A percentile compares a stretch with the other conserved stretches of the same genome.
Conservation (phyloP, 352 stramenopile species). For the Globisporangium uncinulatum region DNA sequence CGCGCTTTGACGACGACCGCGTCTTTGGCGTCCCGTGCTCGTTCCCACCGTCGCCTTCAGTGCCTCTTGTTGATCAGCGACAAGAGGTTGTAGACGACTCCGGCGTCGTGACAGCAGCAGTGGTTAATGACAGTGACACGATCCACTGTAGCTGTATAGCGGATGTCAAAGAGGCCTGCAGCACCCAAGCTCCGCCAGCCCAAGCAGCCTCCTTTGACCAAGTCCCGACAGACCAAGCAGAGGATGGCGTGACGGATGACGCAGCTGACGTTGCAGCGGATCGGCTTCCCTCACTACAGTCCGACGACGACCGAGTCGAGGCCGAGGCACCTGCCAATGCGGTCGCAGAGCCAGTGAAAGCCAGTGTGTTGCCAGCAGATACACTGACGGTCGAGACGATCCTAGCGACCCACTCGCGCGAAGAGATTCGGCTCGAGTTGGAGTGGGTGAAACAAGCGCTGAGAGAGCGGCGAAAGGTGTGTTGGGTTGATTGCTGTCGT, state of each 20-base stretch:
- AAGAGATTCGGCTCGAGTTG: slow-evolving; percentile 50
- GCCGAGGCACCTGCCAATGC: too few species aligned
- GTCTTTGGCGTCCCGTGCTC: slow-evolving; percentile 29
- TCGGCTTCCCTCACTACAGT: too few species aligned
- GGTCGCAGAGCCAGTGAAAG: too few species aligned
- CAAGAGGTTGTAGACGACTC: too few species aligned
- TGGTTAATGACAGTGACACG: background rate
- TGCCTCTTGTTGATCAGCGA: background rate
- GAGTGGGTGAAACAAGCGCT: slow-evolving; percentile 43
- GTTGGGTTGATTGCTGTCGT: slow-evolving; percentile 13
- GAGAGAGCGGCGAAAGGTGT: slow-evolving; percentile 37
- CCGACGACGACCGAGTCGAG: too few species aligned
- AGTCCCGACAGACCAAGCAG: slow-evolving; percentile 10
- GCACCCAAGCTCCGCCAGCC: slow-evolving; percentile 7
- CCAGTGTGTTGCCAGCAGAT: too few species aligned
- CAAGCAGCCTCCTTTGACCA: too few species aligned
- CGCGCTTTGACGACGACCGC: slow-evolving; percentile 27
- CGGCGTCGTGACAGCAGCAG: background rate
- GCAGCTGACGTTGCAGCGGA: background rate
- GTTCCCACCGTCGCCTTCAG: slow-evolving; percentile 12
- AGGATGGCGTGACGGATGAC: slow-evolving; percentile 6
- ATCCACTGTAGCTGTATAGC: background rate
- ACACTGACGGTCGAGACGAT: slow-evolving; percentile 27
- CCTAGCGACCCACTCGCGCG: slow-evolving; percentile 37
- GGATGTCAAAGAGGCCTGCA: background rate